These are phyloP conservation scores for Dothiorella sarmentorum DNA, from an alignment of 2,329 filamentous ascomycete species.

Conservation along the genomic window DNA sequence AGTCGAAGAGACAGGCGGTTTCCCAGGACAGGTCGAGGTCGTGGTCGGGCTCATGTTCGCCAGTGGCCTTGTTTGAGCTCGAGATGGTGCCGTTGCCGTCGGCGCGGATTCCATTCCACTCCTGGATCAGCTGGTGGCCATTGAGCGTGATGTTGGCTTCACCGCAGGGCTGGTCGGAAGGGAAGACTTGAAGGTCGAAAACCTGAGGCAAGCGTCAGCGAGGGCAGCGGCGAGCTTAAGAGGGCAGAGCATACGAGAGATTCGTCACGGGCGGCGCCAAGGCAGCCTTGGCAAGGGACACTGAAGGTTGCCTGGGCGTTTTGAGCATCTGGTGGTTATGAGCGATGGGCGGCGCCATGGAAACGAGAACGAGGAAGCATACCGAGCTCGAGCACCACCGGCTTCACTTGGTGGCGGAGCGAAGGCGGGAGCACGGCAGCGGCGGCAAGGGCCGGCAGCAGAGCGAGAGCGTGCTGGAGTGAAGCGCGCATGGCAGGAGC, in stretches of 20 bases:
- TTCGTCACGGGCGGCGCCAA: slow-evolving; percentile 41
- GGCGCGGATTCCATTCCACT: slow-evolving; percentile 38
- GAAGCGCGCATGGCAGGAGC: slow-evolving; percentile 15
- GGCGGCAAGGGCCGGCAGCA: slow-evolving; percentile 28
- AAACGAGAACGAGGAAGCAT: too few relatives aligned
- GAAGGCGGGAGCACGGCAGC: slow-evolving; percentile 28
- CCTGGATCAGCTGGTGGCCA: slow-evolving; percentile 35
- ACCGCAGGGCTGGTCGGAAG: slow-evolving; percentile 37
- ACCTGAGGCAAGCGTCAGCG: slow-evolving; percentile 35
- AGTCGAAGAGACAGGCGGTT: slow-evolving; percentile 35
- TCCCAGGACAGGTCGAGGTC: slow-evolving; percentile 39
- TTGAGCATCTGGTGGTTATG: slow-evolving; percentile 11
- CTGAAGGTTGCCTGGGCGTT: slow-evolving; percentile 40
- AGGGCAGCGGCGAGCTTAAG: slow-evolving; percentile 34
- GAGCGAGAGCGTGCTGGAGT: slow-evolving; percentile 7
- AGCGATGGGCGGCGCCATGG: slow-evolving; percentile 18
- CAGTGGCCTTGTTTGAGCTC: slow-evolving; percentile 26
- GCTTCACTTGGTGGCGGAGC: slow-evolving; percentile 4
- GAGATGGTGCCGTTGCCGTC: slow-evolving; percentile 34
- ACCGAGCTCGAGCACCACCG: slow-evolving; percentile 16
- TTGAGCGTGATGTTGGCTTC: slow-evolving; percentile 43
- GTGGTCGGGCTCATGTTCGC: slow-evolving; percentile 22
- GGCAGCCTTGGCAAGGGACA: slow-evolving; percentile 42
- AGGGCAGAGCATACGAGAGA: slow-evolving; percentile 32
- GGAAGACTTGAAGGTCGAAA: slow-evolving; percentile 40